Evolutionary conservation across 768 basidiomycete species (phyloP).

Genomic region (Pleurotus cornucopiae): DNA sequence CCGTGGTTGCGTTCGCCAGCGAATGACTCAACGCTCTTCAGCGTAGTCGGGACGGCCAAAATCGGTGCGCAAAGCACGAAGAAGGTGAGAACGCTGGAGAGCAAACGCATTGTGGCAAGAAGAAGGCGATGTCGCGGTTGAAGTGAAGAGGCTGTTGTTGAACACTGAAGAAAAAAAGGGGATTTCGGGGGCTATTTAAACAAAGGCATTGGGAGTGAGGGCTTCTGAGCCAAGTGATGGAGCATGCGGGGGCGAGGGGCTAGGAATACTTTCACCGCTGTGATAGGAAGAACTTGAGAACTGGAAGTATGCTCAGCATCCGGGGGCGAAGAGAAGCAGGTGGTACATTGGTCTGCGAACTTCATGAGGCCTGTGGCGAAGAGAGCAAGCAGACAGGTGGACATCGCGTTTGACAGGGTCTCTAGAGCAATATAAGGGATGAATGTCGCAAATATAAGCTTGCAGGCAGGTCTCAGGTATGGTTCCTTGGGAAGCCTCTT

Average conservation of each 20-base stretch:
- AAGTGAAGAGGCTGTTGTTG: background rate
- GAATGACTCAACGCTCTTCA: conserved; percentile 6
- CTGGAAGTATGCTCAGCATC: too few species aligned
- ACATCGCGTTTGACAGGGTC: too few species aligned
- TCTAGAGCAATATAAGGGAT: too few species aligned
- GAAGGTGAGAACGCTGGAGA: background rate
- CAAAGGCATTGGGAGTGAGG: background rate
- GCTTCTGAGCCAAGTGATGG: background rate
- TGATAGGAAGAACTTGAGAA: too few species aligned
- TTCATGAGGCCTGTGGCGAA: too few species aligned
- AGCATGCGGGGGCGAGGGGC: background rate
- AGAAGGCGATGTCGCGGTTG: background rate
- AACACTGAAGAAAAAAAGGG: background rate
- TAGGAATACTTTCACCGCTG: too few species aligned
- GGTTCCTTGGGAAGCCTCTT: too few species aligned
- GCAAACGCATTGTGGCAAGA: background rate
- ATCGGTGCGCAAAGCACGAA: background rate
- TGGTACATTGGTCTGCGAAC: too few species aligned
- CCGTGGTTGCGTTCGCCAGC: conserved; percentile 1
- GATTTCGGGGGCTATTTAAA: background rate
- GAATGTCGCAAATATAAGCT: too few species aligned
- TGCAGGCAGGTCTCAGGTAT: too few species aligned
- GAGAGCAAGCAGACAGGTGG: too few species aligned
- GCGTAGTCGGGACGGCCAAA: background rate
- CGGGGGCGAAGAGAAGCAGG: too few species aligned